These are phyloP conservation scores for Phalaenopsis aphrodite DNA, from an alignment of 106 monocot species.

Conservation along the genomic window DNA sequence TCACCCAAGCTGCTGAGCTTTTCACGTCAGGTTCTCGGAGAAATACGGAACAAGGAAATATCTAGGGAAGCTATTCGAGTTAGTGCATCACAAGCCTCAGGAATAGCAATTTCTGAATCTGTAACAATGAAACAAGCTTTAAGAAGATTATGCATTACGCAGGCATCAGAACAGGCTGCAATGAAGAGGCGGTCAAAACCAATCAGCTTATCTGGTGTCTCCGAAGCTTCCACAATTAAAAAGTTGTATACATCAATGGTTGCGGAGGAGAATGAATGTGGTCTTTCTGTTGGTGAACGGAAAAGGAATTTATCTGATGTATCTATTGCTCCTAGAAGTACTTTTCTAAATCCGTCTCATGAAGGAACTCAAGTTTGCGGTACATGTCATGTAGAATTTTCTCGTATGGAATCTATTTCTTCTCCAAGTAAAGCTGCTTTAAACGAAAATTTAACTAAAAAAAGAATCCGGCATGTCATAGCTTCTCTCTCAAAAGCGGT, in stretches of 20 bases:
- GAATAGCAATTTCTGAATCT: constrained; percentile 45
- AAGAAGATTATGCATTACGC: constrained; percentile 68
- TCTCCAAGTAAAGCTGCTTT: constrained; percentile 10
- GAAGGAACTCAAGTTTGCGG: constrained; percentile 9
- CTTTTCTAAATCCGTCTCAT: background rate
- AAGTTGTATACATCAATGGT: constrained; percentile 64
- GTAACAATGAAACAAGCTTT: constrained; percentile 71
- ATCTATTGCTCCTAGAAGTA: constrained; percentile 35
- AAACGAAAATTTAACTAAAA: constrained; percentile 14
- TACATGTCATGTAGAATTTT: constrained; percentile 8
- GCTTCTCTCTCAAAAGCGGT: background rate
- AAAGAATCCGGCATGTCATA: constrained; percentile 17
- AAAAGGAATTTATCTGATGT: constrained; percentile 36
- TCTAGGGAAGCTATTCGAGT: constrained; percentile 5
- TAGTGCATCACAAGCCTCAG: constrained; percentile 13
- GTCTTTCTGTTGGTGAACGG: constrained; percentile 15
- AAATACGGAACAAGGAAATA: constrained; percentile 9
- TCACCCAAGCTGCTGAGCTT: constrained; percentile 8
- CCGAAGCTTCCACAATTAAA: constrained; percentile 65
- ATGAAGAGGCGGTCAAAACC: constrained; percentile 58
- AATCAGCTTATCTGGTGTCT: constrained; percentile 22
- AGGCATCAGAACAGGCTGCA: constrained; percentile 96
- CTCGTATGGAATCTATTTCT: constrained; percentile 10
- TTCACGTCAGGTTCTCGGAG: constrained; percentile 5
- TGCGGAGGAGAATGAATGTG: constrained; percentile 31